phyloP scores from a whole-genome alignment of 202 grass and related monocot species.

The Thinopyrum obtusiflorum region DNA sequence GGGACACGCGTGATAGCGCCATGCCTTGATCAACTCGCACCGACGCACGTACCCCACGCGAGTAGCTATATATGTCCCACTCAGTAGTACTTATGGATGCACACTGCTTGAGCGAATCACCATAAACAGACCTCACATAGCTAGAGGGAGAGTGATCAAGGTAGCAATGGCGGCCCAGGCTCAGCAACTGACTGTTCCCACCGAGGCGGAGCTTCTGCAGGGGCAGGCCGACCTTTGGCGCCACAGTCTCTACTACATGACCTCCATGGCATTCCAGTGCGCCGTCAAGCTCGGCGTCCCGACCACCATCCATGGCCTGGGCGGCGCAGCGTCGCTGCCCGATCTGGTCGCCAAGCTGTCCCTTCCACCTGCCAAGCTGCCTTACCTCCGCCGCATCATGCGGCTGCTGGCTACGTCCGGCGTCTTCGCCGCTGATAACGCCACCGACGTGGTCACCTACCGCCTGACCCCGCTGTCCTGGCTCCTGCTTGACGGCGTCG shows the following conservation, averaged over 20 bases:
- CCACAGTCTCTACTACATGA: conserved; percentile 35
- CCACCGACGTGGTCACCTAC: background rate
- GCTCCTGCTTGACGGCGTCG: background rate
- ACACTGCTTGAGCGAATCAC: background rate
- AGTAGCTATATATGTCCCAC: background rate
- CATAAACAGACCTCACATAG: background rate
- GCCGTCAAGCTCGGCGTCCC: conserved; percentile 26
- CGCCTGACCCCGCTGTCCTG: background rate
- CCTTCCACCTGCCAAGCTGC: conserved; percentile 6
- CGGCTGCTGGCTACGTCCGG: conserved; percentile 1
- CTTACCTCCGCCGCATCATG: conserved; percentile 32
- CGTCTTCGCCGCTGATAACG: background rate
- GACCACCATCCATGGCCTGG: background rate
- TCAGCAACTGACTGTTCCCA: background rate
- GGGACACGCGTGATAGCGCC: background rate
- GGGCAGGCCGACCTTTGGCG: conserved; percentile 27
- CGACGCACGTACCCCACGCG: background rate
- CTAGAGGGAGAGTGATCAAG: background rate
- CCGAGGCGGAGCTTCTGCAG: conserved; percentile 20
- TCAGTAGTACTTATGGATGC: background rate
- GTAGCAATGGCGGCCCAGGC: conserved; percentile 9
- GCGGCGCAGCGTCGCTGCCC: background rate
- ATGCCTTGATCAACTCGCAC: background rate
- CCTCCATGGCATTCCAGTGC: conserved; percentile 4
- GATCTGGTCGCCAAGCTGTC: background rate